These are phyloP conservation scores for Oenanthe javanica DNA, from an alignment of 140 eudicot genomes.

Conservation along the genomic window DNA sequence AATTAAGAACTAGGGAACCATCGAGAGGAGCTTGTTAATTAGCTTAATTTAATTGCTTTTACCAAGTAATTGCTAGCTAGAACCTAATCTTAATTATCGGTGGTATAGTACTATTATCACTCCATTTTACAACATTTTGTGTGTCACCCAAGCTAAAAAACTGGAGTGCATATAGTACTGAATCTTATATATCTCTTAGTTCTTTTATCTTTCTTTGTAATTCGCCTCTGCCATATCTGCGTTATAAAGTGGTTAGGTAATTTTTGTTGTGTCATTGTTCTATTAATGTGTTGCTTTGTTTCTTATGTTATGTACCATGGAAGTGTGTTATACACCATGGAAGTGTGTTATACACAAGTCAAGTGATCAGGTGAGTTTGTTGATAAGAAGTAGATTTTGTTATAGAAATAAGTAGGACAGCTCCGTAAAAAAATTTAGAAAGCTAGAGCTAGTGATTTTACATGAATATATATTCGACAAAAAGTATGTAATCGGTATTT, in stretches of 20 bases:
- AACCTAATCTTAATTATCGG: neutral
- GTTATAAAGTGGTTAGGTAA: neutral
- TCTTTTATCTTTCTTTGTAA: neutral
- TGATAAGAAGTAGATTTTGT: neutral
- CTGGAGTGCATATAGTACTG: slow-evolving; percentile 36
- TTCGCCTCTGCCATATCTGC: neutral
- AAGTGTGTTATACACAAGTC: slow-evolving; percentile 13
- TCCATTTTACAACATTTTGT: slow-evolving; percentile 26
- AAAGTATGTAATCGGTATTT: neutral
- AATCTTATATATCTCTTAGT: neutral
- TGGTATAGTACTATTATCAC: slow-evolving; percentile 26
- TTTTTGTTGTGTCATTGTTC: slow-evolving; percentile 5
- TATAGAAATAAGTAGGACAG: neutral
- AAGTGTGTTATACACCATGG: slow-evolving; percentile 20
- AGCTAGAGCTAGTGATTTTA: neutral
- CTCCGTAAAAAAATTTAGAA: slow-evolving; percentile 7
- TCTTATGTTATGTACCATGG: slow-evolving; percentile 5
- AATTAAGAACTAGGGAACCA: slow-evolving; percentile 10
- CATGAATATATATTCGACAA: slow-evolving; percentile 9
- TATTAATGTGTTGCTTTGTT: slow-evolving; percentile 2
- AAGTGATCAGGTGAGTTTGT: neutral
- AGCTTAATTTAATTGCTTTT: slow-evolving; percentile 14
- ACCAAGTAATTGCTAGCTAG: slow-evolving; percentile 1
- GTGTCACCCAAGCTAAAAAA: neutral
- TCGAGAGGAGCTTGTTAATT: neutral